Conservation (phyloP, 768 basidiomycete species). For the Kwoniella newhampshirensis region DNA sequence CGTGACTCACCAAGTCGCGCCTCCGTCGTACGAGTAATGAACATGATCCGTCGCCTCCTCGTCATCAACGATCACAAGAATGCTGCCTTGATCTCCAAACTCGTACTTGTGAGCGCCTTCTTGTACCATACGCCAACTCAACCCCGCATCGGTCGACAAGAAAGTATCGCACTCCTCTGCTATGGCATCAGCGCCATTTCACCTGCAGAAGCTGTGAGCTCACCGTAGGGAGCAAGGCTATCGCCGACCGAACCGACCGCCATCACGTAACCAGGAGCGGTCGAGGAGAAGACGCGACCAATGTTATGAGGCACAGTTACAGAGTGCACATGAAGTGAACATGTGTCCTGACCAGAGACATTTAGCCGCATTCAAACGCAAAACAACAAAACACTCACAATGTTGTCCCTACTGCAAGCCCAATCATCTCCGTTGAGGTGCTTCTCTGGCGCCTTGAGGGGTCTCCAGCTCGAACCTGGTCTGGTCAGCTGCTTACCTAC, state of each 20-base stretch:
- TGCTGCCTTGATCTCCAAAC: conserved; percentile 85
- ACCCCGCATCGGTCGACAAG: conserved; percentile 82
- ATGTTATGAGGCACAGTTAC: conserved; percentile 90
- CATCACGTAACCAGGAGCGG: conserved; percentile 92
- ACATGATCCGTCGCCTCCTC: conserved; percentile 71
- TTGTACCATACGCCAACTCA: conserved; percentile 77
- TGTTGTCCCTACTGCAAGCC: conserved; percentile 63
- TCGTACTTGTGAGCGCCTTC: conserved; percentile 87
- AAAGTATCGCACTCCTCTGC: conserved; percentile 82
- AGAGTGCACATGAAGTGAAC: conserved; percentile 87
- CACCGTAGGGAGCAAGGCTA: conserved; percentile 64
- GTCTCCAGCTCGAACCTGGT: conserved; percentile 72
- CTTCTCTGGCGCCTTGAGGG: conserved; percentile 63
- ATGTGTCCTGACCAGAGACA: conserved; percentile 58
- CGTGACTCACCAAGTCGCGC: conserved; percentile 70
- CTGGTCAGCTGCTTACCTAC: conserved; percentile 29
- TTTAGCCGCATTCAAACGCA: too few species aligned
- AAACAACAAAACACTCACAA: conserved; percentile 19
- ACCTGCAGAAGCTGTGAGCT: neutral
- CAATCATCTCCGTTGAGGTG: conserved; percentile 66
- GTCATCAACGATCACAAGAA: conserved; percentile 77
- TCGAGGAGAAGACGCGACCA: conserved; percentile 89
- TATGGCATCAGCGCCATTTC: conserved; percentile 10
- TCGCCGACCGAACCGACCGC: conserved; percentile 88
- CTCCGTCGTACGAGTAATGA: conserved; percentile 77